Evolutionary conservation across 176 grass and related monocot species (phyloP), one percentile per base, ranked within the genome.

Genomic region (Chrysopogon serrulatus): DNA sequence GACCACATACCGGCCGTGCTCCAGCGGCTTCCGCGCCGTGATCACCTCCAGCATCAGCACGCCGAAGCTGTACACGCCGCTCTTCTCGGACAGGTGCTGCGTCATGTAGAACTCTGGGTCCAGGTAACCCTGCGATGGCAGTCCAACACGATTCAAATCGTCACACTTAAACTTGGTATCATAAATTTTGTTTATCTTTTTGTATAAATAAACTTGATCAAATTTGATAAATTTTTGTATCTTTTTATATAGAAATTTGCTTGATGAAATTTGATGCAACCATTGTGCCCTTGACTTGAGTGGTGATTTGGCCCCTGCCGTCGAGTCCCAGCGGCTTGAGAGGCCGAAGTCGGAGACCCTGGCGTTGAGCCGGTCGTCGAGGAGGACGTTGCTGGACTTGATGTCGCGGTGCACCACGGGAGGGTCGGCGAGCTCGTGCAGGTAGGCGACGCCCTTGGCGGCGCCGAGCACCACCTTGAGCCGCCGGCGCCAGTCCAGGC

Each of bases 221-320:
- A n/a, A n/a, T n/a, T n/a, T n/a, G n/a, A n/a, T n/a, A n/a, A n/a
- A n/a, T n/a, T n/a, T n/a, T n/a, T n/a, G n/a, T n/a, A n/a, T n/a
- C n/a, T n/a, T n/a, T n/a, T n/a, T n/a, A n/a, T n/a, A n/a, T n/a
- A n/a, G n/a, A n/a, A n/a, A n/a, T n/a, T n/a, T n/a, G n/a, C n/a
- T n/a, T n/a, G n/a, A n/a, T n/a, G n/a, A n/a, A n/a, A n/a, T n/a
- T n/a, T n/a, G n/a, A n/a, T n/a, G n/a, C n/a, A n/a, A 97, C 89
- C 94, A 97, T 97, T 16, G 94, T 97, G 44, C 91, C 94, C 85
- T 97, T 97, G 15, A 97, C 94, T 92, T 97, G 94, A 0, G 91
- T 94, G n/a, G 87, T 91, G 68, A 92, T 57, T 2, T 84, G 85
- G 23, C 75, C 84, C 9, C 71, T 79, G 10, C 82, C 85, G n/a